phyloP scores from a whole-genome alignment of 2,329 filamentous ascomycete species.

The Aspergillaceae sp. region DNA sequence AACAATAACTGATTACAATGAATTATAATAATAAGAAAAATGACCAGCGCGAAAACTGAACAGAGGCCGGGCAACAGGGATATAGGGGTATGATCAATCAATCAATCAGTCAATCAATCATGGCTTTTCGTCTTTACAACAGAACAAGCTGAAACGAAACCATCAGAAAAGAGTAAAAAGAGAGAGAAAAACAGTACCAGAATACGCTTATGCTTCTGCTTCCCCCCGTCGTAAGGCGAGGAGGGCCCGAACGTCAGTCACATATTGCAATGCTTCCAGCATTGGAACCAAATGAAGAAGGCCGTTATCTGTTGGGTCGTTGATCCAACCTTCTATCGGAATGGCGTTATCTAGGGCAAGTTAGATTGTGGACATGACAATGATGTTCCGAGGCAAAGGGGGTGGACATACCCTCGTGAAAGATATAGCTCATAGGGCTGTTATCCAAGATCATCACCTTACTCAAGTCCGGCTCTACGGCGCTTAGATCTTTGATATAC shows the following conservation, averaged over 20 bases:
- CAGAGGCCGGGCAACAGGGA: neutral
- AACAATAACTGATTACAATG: neutral
- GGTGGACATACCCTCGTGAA: conserved; percentile 72
- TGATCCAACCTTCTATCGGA: conserved; percentile 98
- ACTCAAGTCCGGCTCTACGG: conserved; percentile 91
- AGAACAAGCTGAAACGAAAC: neutral
- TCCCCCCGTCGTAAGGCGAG: conserved; percentile 84
- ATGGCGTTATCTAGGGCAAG: conserved; percentile 77
- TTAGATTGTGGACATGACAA: conserved; percentile 3
- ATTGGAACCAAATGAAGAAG: conserved; percentile 85
- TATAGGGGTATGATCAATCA: neutral
- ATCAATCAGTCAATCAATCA: neutral
- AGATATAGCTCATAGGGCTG: conserved; percentile 95
- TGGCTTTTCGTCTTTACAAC: conserved; percentile 4
- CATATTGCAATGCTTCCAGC: conserved; percentile 90
- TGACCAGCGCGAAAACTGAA: no score
- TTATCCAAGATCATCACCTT: conserved; percentile 99
- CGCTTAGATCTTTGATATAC: conserved; percentile 95
- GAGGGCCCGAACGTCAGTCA: conserved; percentile 86
- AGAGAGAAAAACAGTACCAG: neutral
- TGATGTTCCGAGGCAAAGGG: neutral
- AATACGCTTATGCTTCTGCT: conserved; percentile 21
- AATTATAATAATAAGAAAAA: neutral
- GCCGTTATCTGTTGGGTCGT: conserved; percentile 93
- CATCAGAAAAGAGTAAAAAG: neutral